Percentiles rank a stretch among this genome's conserved stretches.
Evolutionary conservation across 208 protist species (phyloP).

Genomic region (Acanthamoeba lenticulata): DNA sequence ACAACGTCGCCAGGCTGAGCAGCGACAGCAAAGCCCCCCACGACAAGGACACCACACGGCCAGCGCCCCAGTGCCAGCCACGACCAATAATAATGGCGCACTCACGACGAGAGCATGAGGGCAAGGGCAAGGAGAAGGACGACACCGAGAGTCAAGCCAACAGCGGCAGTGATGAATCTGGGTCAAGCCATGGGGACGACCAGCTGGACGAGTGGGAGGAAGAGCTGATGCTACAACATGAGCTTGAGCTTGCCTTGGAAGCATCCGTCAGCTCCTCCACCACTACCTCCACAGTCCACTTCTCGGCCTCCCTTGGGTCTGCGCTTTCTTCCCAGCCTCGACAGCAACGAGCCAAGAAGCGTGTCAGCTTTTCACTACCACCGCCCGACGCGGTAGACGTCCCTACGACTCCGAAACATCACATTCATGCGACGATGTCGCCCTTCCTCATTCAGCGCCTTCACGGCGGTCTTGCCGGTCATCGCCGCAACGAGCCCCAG

Average conservation of each 20-base stretch:
- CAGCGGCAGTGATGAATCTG: too few species aligned
- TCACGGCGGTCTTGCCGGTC: background rate
- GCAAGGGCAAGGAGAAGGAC: constrained; percentile 5
- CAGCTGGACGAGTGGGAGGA: background rate
- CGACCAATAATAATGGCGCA: background rate
- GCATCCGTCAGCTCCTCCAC: too few species aligned
- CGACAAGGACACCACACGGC: too few species aligned
- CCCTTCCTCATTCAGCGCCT: background rate
- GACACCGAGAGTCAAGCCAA: background rate
- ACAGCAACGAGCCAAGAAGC: background rate
- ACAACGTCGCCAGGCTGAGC: too few species aligned
- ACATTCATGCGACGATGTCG: background rate
- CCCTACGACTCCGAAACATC: too few species aligned
- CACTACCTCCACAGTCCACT: too few species aligned
- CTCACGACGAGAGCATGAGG: background rate
- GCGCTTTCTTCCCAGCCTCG: background rate
- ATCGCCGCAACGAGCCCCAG: background rate
- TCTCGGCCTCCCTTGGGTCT: too few species aligned
- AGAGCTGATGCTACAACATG: background rate
- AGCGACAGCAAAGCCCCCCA: too few species aligned
- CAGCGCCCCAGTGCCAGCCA: too few species aligned
- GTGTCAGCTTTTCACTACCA: background rate
- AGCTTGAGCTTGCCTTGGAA: too few species aligned
- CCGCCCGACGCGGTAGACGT: too few species aligned
- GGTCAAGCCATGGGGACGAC: background rate